Conservation (phyloP, 108 stramenopile genomes). For the Pseudonitzschia pungens region DNA sequence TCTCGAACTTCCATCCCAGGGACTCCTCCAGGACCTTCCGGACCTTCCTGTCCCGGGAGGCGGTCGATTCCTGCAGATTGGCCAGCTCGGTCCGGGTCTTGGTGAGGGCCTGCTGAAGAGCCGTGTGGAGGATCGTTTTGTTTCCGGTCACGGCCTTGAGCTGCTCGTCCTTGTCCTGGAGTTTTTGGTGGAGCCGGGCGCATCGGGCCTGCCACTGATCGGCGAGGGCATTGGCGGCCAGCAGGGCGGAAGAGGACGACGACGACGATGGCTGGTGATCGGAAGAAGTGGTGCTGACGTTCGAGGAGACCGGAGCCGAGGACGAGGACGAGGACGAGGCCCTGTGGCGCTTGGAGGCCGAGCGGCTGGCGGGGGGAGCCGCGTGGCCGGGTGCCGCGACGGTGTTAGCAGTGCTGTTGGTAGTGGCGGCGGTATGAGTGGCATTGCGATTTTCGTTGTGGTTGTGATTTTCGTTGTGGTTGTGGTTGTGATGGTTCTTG, state of each 20-base stretch:
- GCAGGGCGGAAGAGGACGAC: neutral
- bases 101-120: constrained; percentile 55
- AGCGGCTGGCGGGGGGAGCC: neutral
- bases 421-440: neutral
- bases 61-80: constrained; percentile 25
- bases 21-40: constrained; percentile 56
- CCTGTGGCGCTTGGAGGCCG: too few relatives aligned
- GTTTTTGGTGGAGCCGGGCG: constrained; percentile 33
- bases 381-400: neutral
- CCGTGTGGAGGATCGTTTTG: constrained; percentile 71
- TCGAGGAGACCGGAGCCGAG: too few relatives aligned
- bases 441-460: constrained; percentile 14
- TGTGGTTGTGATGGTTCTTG: neutral
- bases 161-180: constrained; percentile 57
- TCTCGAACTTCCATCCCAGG: constrained; percentile 49
- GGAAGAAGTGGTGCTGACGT: too few relatives aligned
- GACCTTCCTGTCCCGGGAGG: constrained; percentile 19
- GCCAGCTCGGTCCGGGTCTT: constrained; percentile 44
- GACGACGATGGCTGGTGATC: too few relatives aligned
- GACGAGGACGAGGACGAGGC: too few relatives aligned
- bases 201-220: constrained; percentile 30
- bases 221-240: neutral
- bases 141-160: constrained; percentile 71
- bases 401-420: neutral
- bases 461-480: constrained; percentile 8